These are phyloP conservation scores for Tuber magnatum DNA, from an alignment of 495 filamentous ascomycete species.

Conservation along the genomic window DNA sequence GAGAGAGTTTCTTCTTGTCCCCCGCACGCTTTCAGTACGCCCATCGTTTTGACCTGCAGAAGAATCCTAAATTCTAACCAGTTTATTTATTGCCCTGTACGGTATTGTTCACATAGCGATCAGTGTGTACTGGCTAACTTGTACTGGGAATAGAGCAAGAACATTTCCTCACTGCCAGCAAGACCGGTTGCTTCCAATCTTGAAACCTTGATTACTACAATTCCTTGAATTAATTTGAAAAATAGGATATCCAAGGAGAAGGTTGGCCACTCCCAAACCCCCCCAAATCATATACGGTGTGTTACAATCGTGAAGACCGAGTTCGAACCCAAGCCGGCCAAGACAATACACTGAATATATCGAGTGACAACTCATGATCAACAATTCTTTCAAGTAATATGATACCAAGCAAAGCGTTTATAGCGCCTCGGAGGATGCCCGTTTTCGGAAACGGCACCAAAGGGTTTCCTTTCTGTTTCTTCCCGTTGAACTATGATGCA, in stretches of 20 bases:
- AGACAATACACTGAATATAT: too few species aligned
- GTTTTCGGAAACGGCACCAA: not conserved
- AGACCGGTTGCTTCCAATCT: not conserved
- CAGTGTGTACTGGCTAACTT: not conserved
- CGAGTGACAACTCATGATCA: not conserved
- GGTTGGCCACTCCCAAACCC: not conserved
- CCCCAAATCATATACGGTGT: not conserved
- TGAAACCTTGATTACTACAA: not conserved
- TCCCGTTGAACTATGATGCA: not conserved
- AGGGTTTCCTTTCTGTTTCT: too few species aligned
- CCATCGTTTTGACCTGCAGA: not conserved
- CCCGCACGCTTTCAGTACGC: not conserved
- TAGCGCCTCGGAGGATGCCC: not conserved
- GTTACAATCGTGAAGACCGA: not conserved
- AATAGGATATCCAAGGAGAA: not conserved
- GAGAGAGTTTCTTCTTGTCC: not conserved
- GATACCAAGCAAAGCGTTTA: not conserved
- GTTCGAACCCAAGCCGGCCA: not conserved
- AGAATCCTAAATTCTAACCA: not conserved
- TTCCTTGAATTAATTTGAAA: not conserved
- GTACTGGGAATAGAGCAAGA: not conserved
- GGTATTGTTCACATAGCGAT: not conserved
- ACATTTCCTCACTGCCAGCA: not conserved
- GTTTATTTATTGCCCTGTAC: not conserved
- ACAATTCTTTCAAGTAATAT: not conserved